These are phyloP conservation scores for Candida endomychidarum DNA, from an alignment of 805 yeast species.

Conservation along the genomic window DNA sequence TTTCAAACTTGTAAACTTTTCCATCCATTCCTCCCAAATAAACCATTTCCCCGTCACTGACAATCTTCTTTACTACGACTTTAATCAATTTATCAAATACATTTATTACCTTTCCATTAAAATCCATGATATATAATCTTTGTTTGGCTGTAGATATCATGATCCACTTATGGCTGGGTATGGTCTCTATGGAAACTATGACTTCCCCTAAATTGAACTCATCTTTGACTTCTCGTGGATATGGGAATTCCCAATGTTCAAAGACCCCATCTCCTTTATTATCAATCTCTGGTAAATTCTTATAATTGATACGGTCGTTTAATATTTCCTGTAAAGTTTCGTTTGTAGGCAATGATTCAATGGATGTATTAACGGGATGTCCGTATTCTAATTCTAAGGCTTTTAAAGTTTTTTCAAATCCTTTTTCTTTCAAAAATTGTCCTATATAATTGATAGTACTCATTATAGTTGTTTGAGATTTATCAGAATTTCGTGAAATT, in stretches of 20 bases:
- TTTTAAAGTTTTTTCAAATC: slow-evolving; percentile 46
- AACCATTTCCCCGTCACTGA: slow-evolving; percentile 25
- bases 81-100: slow-evolving; percentile 19
- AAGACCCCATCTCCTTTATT: slow-evolving; percentile 17
- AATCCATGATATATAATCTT: slow-evolving; percentile 19
- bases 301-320: slow-evolving; percentile 34
- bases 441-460: slow-evolving; percentile 43
- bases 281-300: slow-evolving; percentile 17
- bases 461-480: slow-evolving; percentile 5
- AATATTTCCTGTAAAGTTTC: slow-evolving; percentile 43
- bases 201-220: slow-evolving; percentile 21
- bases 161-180: slow-evolving; percentile 4
- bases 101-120: slow-evolving; percentile 17
- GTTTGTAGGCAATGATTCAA: slow-evolving; percentile 18
- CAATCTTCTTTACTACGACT: slow-evolving; percentile 37
- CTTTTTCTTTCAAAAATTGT: slow-evolving; percentile 54
- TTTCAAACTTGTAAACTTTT: slow-evolving; percentile 18
- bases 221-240: slow-evolving; percentile 20
- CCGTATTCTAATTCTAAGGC: slow-evolving; percentile 50
- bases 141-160: slow-evolving; percentile 15
- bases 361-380: slow-evolving; percentile 23
- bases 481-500: no score
- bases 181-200: slow-evolving; percentile 23
- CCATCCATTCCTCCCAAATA: slow-evolving; percentile 58
- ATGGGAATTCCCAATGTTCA: slow-evolving; percentile 32